phyloP scores from a whole-genome alignment of 1,284 basidiomycete genomes.

The Takashimella koratensis region DNA sequence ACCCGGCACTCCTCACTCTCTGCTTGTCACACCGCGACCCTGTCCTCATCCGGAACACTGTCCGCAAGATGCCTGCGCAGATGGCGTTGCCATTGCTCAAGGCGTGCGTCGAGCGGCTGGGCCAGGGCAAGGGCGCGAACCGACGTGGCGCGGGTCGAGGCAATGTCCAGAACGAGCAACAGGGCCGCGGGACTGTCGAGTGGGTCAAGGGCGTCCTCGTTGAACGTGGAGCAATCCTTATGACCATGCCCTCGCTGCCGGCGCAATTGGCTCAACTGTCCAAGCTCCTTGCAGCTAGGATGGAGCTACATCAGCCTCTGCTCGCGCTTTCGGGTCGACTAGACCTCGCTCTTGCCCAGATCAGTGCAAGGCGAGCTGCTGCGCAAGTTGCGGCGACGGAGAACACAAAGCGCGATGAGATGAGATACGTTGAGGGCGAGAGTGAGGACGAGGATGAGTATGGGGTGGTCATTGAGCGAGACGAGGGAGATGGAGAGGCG shows the following conservation, averaged over 20 bases:
- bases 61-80: constrained; percentile 82
- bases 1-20: constrained; percentile 80
- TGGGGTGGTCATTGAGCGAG: constrained; percentile 59
- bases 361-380: constrained; percentile 62
- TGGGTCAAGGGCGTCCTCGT: constrained; percentile 88
- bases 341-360: constrained; percentile 90
- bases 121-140: constrained; percentile 70
- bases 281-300: constrained; percentile 71
- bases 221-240: constrained; percentile 85
- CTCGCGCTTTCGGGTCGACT: constrained; percentile 82
- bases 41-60: constrained; percentile 78
- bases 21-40: constrained; percentile 82
- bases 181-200: constrained; percentile 74
- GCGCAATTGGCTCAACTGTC: constrained; percentile 75
- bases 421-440: constrained; percentile 49
- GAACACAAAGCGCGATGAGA: constrained; percentile 45
- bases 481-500: constrained; percentile 58
- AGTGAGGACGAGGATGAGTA: constrained; percentile 57
- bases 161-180: constrained; percentile 75
- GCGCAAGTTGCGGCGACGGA: constrained; percentile 25
- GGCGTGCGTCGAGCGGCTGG: constrained; percentile 84
- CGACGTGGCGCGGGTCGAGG: constrained; percentile 60
- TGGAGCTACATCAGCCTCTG: constrained; percentile 79
- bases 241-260: constrained; percentile 59
- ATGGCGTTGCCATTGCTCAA: constrained; percentile 81